phyloP scores from a whole-genome alignment of 208 protist species.

The Kentomonas sorsogonicus region DNA sequence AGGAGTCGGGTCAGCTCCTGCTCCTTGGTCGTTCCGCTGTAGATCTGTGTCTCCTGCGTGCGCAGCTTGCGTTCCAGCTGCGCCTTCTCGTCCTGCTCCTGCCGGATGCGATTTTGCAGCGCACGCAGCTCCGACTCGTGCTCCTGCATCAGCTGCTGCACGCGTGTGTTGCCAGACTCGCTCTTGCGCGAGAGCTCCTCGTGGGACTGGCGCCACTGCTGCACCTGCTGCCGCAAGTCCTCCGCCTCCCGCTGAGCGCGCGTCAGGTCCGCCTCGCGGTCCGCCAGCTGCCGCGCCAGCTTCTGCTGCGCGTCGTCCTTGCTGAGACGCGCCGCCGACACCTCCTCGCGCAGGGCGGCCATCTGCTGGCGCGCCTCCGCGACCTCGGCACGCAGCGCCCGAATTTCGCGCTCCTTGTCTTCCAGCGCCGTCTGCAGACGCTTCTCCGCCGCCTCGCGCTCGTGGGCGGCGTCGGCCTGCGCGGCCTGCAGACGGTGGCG shows the following conservation, averaged over 20 bases:
- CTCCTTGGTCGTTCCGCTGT: constrained; percentile 20
- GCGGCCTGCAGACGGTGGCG: constrained; percentile 29
- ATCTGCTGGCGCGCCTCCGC: constrained; percentile 32
- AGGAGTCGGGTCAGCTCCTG: constrained; percentile 26
- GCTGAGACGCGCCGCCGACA: constrained; percentile 20
- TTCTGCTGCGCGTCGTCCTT: constrained; percentile 31
- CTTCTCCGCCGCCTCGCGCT: constrained; percentile 31
- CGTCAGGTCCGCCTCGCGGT: constrained; percentile 41
- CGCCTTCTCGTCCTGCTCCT: constrained; percentile 34
- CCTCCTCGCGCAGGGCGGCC: constrained; percentile 40
- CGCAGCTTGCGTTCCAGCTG: constrained; percentile 27
- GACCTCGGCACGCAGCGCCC: constrained; percentile 33
- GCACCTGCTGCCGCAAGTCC: constrained; percentile 24
- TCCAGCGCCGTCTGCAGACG: constrained; percentile 27
- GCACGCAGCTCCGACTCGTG: constrained; percentile 49
- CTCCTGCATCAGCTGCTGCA: constrained; percentile 35
- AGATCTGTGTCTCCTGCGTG: constrained; percentile 26
- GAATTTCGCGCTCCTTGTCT: constrained; percentile 48
- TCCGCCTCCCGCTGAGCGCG: constrained; percentile 41
- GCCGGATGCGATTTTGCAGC: constrained; percentile 20
- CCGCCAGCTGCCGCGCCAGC: constrained; percentile 30
- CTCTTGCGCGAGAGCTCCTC: constrained; percentile 40
- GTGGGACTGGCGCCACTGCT: constrained; percentile 50
- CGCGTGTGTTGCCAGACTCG: constrained; percentile 20
- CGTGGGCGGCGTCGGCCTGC: constrained; percentile 35